phyloP scores from a whole-genome alignment of 2,329 filamentous ascomycete genomes.

The Lachnellula subtilissima region DNA sequence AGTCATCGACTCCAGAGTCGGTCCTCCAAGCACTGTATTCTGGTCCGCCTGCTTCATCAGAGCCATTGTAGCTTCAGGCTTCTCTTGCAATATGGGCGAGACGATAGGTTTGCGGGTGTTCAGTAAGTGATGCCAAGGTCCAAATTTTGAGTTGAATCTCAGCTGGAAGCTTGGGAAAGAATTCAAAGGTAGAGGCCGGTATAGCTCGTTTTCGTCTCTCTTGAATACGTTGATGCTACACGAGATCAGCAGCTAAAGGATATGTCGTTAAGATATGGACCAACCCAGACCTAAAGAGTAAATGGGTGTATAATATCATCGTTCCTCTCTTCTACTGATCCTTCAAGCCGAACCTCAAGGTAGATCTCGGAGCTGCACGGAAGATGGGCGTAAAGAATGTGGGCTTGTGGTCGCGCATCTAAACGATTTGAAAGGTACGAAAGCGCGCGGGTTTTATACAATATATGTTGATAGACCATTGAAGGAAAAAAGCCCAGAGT shows the following conservation, averaged over 20 bases:
- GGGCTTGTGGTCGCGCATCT: conserved; percentile 74
- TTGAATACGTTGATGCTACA: neutral
- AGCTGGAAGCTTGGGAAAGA: neutral
- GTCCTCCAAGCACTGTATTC: no score
- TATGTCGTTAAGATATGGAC: no score
- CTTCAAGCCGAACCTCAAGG: conserved; percentile 65
- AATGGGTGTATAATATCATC: no score
- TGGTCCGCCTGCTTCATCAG: no score
- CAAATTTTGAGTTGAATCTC: neutral
- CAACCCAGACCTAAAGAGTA: no score
- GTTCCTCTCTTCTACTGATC: conserved; percentile 29
- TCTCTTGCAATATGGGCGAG: neutral
- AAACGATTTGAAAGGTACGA: conserved; percentile 60
- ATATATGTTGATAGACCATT: conserved; percentile 13
- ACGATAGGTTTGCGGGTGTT: neutral
- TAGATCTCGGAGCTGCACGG: conserved; percentile 62
- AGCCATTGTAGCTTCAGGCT: neutral
- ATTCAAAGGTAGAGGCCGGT: neutral
- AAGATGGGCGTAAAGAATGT: conserved; percentile 55
- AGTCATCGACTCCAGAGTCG: no score
- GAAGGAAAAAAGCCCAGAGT: conserved; percentile 10
- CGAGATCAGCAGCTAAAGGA: neutral
- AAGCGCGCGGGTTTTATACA: conserved; percentile 43
- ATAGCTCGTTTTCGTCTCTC: neutral
- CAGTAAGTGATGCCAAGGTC: neutral